These are phyloP conservation scores for Chimonanthus praecox DNA, from an alignment of 164 flowering plant species.

Conservation along the genomic window DNA sequence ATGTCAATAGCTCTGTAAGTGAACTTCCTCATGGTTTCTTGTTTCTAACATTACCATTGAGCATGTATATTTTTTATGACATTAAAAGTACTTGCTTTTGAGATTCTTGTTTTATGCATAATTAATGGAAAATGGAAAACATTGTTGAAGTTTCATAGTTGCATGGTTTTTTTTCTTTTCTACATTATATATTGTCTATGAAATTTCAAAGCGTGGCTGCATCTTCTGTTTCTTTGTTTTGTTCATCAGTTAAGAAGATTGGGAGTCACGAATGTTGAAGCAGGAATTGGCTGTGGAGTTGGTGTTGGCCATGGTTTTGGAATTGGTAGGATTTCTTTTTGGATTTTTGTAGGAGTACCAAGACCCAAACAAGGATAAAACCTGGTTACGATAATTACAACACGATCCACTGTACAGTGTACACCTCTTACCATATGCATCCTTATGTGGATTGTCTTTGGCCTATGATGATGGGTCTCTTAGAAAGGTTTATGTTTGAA, in stretches of 20 bases:
- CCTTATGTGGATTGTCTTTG: too few species aligned
- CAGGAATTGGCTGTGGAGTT: slow-evolving; percentile 86
- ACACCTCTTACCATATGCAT: too few species aligned
- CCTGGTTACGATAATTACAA: too few species aligned
- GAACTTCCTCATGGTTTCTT: background rate
- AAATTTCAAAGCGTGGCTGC: background rate
- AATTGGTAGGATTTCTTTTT: slow-evolving; percentile 50
- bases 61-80: too few species aligned
- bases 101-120: background rate
- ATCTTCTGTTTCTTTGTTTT: background rate
- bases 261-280: slow-evolving; percentile 79
- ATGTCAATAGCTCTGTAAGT: slow-evolving; percentile 69
- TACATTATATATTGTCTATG: too few species aligned
- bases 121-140: background rate
- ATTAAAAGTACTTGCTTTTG: background rate
- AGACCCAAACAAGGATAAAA: background rate
- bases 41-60: too few species aligned
- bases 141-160: background rate
- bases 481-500: too few species aligned
- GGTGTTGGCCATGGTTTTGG: slow-evolving; percentile 98
- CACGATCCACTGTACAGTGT: too few species aligned
- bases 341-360: background rate
- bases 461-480: too few species aligned
- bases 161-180: background rate
- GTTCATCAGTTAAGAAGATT: slow-evolving; percentile 56